phyloP scores from a whole-genome alignment of 2,329 filamentous ascomycete genomes.

The Rugonectria rugulosa region DNA sequence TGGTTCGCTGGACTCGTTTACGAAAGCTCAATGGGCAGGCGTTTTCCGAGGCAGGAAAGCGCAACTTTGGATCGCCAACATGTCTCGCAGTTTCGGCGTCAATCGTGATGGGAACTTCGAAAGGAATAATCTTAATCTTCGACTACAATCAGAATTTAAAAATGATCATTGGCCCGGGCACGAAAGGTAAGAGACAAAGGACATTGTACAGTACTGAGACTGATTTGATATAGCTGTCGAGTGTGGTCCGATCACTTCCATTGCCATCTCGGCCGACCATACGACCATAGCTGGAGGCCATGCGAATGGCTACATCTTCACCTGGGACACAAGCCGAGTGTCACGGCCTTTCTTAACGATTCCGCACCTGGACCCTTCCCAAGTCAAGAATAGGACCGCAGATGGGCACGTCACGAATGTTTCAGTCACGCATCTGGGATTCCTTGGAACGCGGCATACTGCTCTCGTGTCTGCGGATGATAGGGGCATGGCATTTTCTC shows the following conservation, averaged over 20 bases:
- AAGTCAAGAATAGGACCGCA: constrained; percentile 68
- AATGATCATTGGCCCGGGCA: constrained; percentile 90
- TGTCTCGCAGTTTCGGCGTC: constrained; percentile 87
- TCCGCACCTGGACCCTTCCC: constrained; percentile 72
- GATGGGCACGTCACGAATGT: constrained; percentile 86
- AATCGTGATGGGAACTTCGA: constrained; percentile 91
- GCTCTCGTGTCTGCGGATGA: constrained; percentile 95
- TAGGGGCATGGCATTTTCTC: constrained; percentile 96
- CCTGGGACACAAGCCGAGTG: constrained; percentile 89
- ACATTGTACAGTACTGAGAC: constrained; percentile 12
- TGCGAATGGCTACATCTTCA: constrained; percentile 90
- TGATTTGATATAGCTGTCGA: constrained; percentile 74
- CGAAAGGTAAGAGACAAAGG: constrained; percentile 70
- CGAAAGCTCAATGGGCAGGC: constrained; percentile 88
- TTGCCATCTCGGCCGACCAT: constrained; percentile 93
- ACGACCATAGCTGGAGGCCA: constrained; percentile 91
- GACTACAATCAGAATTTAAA: constrained; percentile 97
- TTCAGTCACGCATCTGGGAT: constrained; percentile 89
- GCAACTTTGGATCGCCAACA: constrained; percentile 91
- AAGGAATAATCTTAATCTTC: constrained; percentile 93
- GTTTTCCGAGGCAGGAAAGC: constrained; percentile 90
- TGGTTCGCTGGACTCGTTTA: constrained; percentile 93
- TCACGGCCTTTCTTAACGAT: constrained; percentile 90
- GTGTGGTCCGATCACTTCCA: constrained; percentile 83
- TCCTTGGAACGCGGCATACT: constrained; percentile 91